Conservation (phyloP, 108 stramenopile species). For the Tribonema minus region DNA sequence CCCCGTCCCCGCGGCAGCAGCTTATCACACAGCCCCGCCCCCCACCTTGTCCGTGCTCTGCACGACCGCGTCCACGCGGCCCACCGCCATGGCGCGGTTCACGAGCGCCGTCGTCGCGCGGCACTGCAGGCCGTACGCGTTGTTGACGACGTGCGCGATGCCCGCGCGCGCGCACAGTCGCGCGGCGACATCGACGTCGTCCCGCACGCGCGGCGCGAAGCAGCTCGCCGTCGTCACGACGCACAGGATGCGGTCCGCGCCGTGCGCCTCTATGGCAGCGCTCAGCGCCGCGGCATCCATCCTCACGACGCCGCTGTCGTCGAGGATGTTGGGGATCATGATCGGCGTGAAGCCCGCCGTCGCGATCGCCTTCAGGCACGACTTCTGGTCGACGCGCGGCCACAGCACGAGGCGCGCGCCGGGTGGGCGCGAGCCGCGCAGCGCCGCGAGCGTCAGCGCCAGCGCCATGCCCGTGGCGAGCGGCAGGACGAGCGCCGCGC, state of each 20-base stretch:
- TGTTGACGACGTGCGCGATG: conserved; percentile 90
- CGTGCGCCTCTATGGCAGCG: conserved; percentile 30
- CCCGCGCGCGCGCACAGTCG: conserved; percentile 63
- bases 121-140: conserved; percentile 98
- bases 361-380: conserved; percentile 91
- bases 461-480: conserved; percentile 72
- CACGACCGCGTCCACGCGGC: conserved; percentile 91
- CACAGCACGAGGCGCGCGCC: conserved; percentile 44
- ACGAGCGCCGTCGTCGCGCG: conserved; percentile 29
- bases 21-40: too few relatives aligned
- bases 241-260: conserved; percentile 54
- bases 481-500: conserved; percentile 77
- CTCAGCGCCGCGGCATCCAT: conserved; percentile 81
- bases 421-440: conserved; percentile 4
- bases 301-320: conserved; percentile 67
- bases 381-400: conserved; percentile 94
- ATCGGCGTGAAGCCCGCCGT: conserved; percentile 80
- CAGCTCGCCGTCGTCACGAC: conserved; percentile 94
- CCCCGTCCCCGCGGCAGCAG: too few relatives aligned
- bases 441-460: conserved; percentile 19
- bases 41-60: conserved; percentile 98
- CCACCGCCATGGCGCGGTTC: conserved; percentile 49
- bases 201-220: conserved; percentile 94
- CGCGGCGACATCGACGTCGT: conserved; percentile 64
- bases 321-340: conserved; percentile 59